Evolutionary conservation across 2,329 filamentous ascomycete species (phyloP), one percentile per base, ranked within the genome.

Genomic region (Penicillium nordicum): DNA sequence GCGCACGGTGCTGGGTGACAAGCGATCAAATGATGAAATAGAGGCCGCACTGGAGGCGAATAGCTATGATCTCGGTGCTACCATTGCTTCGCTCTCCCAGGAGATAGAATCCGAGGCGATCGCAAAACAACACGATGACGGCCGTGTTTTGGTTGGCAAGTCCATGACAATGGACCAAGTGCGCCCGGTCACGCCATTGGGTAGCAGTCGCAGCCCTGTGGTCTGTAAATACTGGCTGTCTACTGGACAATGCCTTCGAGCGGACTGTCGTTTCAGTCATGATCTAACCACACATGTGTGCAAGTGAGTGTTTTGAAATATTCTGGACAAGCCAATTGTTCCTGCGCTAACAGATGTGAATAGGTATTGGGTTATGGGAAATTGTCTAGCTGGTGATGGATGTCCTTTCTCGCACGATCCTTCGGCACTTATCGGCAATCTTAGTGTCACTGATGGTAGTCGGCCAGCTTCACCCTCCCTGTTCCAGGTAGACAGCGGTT

Each of bases 381-480:
- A 93, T 68, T 99, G 94, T 71, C 82, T 99, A 34, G 94, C 94
- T 21, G 93, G 94, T 36, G 88, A 92, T 55, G 92, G 91, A 3
- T 99, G 94, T 74, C 90, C 96, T 57, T 99, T 99, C 78, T 97
- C 93, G 14, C 94, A 99, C 74, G 94, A 99, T 66, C 94, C 94
- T 2, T 86, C 92, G 1, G 85, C 91, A 63, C 82, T 97, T 14
- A 86, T 96, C 76, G 91, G 88, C 67, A 89, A 89, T 65, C 82
- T 99, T 61, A 85, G 82, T 32, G 76, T 97, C 14, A 88, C 90
- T 60, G 89, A 76, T 44, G 69, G 67, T 34, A 68, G 62, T 25
- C 63, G 64, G 10, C 64, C 65, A 53, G 85, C 44, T 79, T 83
- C 57, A 80, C 80, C 64, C 21, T 56, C 70, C n/a, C 82, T 84